Conservation (phyloP, 768 basidiomycete genomes). For the Leccinum subtestaceum region DNA sequence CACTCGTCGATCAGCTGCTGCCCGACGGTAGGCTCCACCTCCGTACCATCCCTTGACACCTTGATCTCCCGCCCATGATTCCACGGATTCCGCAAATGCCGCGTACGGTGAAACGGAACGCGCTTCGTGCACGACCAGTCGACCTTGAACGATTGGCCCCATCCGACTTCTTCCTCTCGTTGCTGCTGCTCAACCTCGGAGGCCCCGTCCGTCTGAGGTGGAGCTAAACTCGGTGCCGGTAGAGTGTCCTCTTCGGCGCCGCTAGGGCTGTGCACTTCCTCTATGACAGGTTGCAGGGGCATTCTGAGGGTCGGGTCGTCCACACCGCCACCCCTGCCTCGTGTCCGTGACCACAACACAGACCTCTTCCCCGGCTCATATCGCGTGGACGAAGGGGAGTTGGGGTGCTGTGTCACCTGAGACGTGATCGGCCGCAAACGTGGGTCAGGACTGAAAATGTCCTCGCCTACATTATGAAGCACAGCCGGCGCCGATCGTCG, state of each 20-base stretch:
- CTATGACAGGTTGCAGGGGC: constrained; percentile 22
- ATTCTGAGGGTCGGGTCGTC: constrained; percentile 10
- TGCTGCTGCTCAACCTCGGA: background rate
- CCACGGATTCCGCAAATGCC: constrained; percentile 89
- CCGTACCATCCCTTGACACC: constrained; percentile 87
- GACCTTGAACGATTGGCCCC: constrained; percentile 80
- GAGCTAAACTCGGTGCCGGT: background rate
- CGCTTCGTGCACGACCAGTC: constrained; percentile 75
- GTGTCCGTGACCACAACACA: constrained; percentile 34
- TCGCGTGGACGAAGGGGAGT: constrained; percentile 5
- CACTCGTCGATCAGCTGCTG: constrained; percentile 69
- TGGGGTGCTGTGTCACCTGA: background rate
- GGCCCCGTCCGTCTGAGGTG: background rate
- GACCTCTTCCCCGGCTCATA: constrained; percentile 43
- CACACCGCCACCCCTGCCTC: constrained; percentile 14
- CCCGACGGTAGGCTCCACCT: constrained; percentile 79
- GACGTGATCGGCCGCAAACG: constrained; percentile 19
- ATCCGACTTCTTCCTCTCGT: constrained; percentile 33
- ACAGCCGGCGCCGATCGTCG: constrained; percentile 53
- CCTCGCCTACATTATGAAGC: constrained; percentile 37
- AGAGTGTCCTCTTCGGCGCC: constrained; percentile 19
- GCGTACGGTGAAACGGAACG: constrained; percentile 72
- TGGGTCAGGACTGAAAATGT: constrained; percentile 28
- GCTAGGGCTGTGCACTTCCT: constrained; percentile 13
- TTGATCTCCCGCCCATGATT: constrained; percentile 82